Evolutionary conservation across 768 basidiomycete species (phyloP), one percentile per base, ranked within the genome.

Genomic region (Phallus indusiatus): DNA sequence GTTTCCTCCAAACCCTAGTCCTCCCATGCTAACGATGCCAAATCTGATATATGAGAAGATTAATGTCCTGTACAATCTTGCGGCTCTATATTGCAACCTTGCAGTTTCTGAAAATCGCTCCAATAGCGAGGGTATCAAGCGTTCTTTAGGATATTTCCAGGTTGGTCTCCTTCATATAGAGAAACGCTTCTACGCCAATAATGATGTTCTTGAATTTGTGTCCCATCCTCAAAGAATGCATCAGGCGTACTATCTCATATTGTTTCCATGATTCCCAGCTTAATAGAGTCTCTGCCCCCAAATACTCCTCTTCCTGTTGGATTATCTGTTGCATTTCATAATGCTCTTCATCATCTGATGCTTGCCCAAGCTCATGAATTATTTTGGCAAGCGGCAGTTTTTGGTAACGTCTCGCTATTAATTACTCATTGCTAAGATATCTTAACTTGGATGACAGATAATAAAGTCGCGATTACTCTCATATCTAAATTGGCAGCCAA

Each of bases 321-420:
- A 68, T 77, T 96, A 24, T 79, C 85, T 0, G 71, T 73, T 22
- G 67, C 80, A 0, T 85, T 87, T 64, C 66, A 90, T 21, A 76
- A 74, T 51, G 77, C 82, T 24, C 67, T 96, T 47, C 83, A 90
- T 67, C 80, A 72, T 63, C 78, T 97, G 57, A 86, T 92, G 82
- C 78, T 94, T 5, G 93, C 93, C 0, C 92, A 97, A 70, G 94
- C 94, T 1, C 95, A 98, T 64, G 96, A 99, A 73, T 95, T 91
- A 67, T 91, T 85, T 47, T 98, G 94, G 94, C 94, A 95, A 68
- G 81, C 87, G 64, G 94, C 94, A 16, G 85, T 87, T 67, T 72
- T 90, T 60, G 89, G 93, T 91, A 65, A 65, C 68, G 28, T 28
- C 28, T 65, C 2, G 10, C 47, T 10, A n/a, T 51, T 21, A 33